Evolutionary conservation across 306 rosid genomes (phyloP).

Genomic region (Abrus precatorius): DNA sequence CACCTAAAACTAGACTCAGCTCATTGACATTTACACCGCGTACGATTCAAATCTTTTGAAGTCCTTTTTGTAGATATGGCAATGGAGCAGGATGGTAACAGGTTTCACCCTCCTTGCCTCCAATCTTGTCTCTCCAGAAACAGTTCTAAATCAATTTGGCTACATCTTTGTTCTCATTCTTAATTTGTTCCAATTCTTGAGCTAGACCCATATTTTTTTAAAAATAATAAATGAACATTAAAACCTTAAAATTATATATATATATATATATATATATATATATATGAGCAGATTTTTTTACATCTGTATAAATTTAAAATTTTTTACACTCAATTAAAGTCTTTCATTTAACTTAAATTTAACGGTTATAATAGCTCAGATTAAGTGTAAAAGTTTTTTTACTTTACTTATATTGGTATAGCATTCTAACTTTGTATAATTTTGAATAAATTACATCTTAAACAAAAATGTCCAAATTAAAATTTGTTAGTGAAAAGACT

Average conservation of each 20-base stretch:
- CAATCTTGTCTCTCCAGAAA: background rate
- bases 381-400: too few relatives aligned
- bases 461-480: too few relatives aligned
- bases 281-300: too few relatives aligned
- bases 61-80: background rate
- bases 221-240: background rate
- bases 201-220: background rate
- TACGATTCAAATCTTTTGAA: background rate
- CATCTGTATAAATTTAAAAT: too few relatives aligned
- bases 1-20: background rate
- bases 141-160: background rate
- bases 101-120: background rate
- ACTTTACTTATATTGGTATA: too few relatives aligned
- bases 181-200: background rate
- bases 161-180: background rate
- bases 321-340: too few relatives aligned
- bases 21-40: background rate
- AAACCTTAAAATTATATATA: background rate
- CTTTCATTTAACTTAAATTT: too few relatives aligned
- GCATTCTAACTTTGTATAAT: too few relatives aligned
- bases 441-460: too few relatives aligned
- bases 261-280: too few relatives aligned
- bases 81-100: background rate
- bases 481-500: too few relatives aligned
- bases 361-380: too few relatives aligned